Base-by-base conservation (phyloP, 2,329 filamentous ascomycete genomes). In the Pseudocercospora vitis region DNA sequence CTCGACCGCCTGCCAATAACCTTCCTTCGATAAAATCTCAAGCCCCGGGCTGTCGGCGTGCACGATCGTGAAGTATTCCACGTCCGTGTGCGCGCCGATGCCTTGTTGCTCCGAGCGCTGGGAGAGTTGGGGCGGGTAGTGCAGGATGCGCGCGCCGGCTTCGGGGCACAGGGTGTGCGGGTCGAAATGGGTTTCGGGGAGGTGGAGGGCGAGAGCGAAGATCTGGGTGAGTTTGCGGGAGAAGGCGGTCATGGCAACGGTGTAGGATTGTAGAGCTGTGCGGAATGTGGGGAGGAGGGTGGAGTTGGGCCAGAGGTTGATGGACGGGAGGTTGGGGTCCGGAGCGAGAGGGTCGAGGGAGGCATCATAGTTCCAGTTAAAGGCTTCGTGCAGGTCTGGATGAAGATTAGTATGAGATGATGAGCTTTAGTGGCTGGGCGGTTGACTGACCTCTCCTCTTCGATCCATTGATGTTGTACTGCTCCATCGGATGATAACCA, bases 301-400 rank as follows among this genome's bases (percentile, higher is more conserved):
- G 4, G 32, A 26, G 5, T 12, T 7, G 2, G 56, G 56, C 56
- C 56, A 59, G 3, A 31, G 35, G 24, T 53, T 59, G 12, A 49
- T 14, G 7, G 40, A 26, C n/a, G 31, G 21, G 26, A 46, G 45
- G 14, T 26, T 33, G 26, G 39, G 35, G 19, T 53, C 45, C 14
- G 28, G 45, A 18, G 37, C 29, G 18, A 31, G 21, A 6, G 48
- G 33, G 24, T 58, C 55, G 4, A 49, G 45, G 4, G 31, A 31
- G 14, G 52, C 31, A 14, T 58, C 48, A 16, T 55, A 58, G 11
- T 42, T 52, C n/a, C 52, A 58, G 14, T 58, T 58, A 44, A 55
- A 58, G 1, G 56, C 56, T 37, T 58, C 56, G 21, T 53, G 55
- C 28, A 88, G 78, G n/a, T 81, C 81, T 14, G 91, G 90, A 57